phyloP scores from a whole-genome alignment of 257 asterid species.

The Cinchona pubescens region DNA sequence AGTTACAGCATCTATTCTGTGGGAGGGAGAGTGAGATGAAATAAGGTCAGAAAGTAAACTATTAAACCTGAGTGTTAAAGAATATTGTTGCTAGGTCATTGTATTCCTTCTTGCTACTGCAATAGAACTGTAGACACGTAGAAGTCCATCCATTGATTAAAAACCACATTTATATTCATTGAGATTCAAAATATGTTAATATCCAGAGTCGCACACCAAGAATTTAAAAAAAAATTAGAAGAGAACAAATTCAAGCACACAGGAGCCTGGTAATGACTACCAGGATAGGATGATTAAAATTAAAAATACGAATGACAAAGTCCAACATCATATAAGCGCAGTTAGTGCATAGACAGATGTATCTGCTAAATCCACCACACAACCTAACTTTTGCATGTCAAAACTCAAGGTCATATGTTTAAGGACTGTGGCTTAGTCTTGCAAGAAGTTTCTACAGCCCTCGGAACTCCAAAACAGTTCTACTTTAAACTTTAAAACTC shows the following conservation, averaged over 20 bases:
- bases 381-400: neutral
- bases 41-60: conserved; percentile 10
- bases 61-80: conserved; percentile 88
- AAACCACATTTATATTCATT: neutral
- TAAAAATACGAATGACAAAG: neutral
- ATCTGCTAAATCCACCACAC: neutral
- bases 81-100: conserved; percentile 97
- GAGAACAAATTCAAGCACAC: neutral
- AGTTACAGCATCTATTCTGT: neutral
- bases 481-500: neutral
- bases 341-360: neutral
- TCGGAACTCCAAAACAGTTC: neutral
- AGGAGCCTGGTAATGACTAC: neutral
- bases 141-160: neutral
- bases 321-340: neutral
- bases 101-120: conserved; percentile 69
- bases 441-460: neutral
- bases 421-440: neutral
- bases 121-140: conserved; percentile 64
- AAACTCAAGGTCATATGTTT: neutral
- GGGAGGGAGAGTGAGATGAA: neutral
- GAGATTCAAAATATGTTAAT: neutral
- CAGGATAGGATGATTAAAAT: neutral
- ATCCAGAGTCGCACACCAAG: no score
- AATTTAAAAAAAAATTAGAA: neutral